These are phyloP conservation scores for Dichotomocladium elegans DNA, from an alignment of 371 early-diverging fungal species.

Conservation along the genomic window DNA sequence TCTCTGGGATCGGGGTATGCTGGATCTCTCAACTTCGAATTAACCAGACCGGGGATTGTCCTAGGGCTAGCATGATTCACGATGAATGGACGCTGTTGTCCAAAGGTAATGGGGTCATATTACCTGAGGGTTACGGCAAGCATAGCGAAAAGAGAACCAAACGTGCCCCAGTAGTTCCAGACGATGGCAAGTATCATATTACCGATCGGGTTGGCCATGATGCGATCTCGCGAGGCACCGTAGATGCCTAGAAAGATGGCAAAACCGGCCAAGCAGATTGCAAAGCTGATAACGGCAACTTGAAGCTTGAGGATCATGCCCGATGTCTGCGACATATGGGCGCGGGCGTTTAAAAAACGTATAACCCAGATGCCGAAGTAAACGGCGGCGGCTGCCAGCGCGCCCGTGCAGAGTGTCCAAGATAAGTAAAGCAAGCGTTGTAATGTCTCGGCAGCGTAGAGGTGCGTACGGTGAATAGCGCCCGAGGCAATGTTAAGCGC, in stretches of 20 bases:
- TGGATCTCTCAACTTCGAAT: no score
- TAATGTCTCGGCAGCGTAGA: constrained; percentile 20
- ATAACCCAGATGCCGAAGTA: constrained; percentile 30
- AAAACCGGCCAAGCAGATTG: constrained; percentile 16
- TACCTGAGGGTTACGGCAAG: constrained; percentile 20
- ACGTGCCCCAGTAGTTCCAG: constrained; percentile 18
- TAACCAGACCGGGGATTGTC: no score
- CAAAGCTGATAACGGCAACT: constrained; percentile 6
- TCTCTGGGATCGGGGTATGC: no score
- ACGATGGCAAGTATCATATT: constrained; percentile 9
- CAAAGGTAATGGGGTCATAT: no score
- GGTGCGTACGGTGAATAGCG: constrained; percentile 21
- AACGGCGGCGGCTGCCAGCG: constrained; percentile 20
- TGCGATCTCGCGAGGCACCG: constrained; percentile 17
- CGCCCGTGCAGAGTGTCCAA: constrained; percentile 35
- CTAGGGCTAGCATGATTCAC: no score
- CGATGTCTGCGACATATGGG: background rate
- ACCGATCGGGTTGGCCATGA: constrained; percentile 15
- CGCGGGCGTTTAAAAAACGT: constrained; percentile 24
- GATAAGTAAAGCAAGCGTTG: constrained; percentile 28
- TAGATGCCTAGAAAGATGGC: constrained; percentile 19
- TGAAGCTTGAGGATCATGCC: constrained; percentile 5
- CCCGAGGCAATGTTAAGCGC: constrained; percentile 29
- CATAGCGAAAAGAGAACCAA: constrained; percentile 11
- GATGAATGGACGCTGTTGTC: no score